A percentile compares a stretch with the other conserved stretches of the same genome.
Evolutionary conservation across 495 filamentous ascomycete species (phyloP).

Genomic region (Evernia prunastri): DNA sequence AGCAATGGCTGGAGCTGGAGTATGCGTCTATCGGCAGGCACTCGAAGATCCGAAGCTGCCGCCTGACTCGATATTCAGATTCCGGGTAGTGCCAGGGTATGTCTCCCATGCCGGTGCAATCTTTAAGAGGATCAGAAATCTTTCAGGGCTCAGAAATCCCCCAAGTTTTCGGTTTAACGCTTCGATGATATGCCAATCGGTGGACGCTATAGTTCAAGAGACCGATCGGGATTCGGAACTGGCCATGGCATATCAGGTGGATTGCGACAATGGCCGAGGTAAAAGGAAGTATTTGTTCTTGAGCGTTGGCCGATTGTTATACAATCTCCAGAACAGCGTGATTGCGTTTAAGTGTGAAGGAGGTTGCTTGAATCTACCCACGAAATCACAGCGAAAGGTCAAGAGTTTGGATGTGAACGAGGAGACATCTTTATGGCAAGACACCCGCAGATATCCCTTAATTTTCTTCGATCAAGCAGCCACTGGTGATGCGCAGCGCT

Average conservation of each 20-base stretch:
- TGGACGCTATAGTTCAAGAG: slow-evolving; percentile 5
- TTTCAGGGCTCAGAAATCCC: not conserved
- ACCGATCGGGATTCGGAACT: not conserved
- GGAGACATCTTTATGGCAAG: not conserved
- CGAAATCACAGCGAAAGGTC: not conserved
- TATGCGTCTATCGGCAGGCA: slow-evolving; percentile 9
- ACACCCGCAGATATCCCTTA: not conserved
- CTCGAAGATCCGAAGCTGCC: slow-evolving; percentile 6
- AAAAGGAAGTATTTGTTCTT: not conserved
- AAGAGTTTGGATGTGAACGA: not conserved
- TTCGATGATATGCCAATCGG: not conserved
- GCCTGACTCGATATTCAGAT: slow-evolving; percentile 2
- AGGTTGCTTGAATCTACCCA: not conserved
- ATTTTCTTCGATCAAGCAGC: not conserved
- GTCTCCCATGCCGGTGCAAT: not conserved
- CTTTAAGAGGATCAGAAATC: slow-evolving; percentile 1
- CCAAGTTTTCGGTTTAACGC: not conserved
- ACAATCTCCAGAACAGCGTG: not conserved
- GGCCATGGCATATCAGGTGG: slow-evolving; percentile 9
- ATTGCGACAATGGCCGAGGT: not conserved
- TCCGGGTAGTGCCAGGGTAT: slow-evolving; percentile 3
- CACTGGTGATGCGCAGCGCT: not conserved
- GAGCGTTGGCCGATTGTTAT: not conserved
- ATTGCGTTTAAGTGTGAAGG: not conserved
- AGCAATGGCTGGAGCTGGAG: slow-evolving; percentile 5